phyloP scores from a whole-genome alignment of 129 eudicot genomes.

The Arctium lappa region DNA sequence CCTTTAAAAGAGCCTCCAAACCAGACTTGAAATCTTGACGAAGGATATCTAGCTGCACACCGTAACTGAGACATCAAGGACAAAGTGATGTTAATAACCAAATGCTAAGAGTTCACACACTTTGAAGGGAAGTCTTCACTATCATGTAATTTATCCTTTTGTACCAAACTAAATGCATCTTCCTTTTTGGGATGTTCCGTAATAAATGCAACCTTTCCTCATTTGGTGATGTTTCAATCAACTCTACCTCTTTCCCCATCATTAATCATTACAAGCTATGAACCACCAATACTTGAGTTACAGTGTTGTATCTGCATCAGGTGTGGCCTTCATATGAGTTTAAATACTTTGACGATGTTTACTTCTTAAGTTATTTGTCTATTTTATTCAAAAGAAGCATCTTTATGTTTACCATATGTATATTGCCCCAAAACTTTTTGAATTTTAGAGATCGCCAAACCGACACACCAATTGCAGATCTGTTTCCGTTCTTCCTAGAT shows the following conservation, averaged over 20 bases:
- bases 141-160: background rate
- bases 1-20: conserved; percentile 79
- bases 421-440: background rate
- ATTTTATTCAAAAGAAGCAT: background rate
- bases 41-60: conserved; percentile 79
- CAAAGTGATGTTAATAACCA: background rate
- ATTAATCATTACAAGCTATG: background rate
- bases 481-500: too few relatives aligned
- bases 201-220: background rate
- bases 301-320: background rate
- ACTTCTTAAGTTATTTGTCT: background rate
- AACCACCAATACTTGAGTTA: background rate
- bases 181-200: background rate
- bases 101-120: background rate
- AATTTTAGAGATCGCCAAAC: too few relatives aligned
- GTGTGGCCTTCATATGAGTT: background rate
- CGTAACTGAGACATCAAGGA: conserved; percentile 52
- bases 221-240: background rate
- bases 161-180: background rate
- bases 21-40: conserved; percentile 91
- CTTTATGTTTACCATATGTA: background rate
- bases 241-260: background rate
- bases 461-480: too few relatives aligned
- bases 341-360: background rate
- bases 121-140: background rate